Conservation (phyloP, 192 early-diverging fungal genomes). For the Lobosporangium transversale region DNA sequence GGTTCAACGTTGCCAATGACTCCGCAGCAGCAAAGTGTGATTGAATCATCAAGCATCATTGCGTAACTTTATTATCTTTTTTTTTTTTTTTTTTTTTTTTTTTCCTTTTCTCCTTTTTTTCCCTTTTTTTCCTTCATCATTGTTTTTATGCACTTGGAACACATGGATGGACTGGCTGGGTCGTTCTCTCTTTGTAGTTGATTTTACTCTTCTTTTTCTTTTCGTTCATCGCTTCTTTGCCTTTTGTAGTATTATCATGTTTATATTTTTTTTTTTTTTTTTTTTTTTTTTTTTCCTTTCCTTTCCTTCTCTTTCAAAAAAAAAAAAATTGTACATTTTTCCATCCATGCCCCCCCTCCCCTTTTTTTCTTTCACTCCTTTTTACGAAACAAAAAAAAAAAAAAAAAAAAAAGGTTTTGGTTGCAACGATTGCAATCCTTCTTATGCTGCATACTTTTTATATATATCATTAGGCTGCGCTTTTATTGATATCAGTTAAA, state of each 20-base stretch:
- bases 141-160: background rate
- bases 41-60: constrained; percentile 34
- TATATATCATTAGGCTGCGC: too few species aligned
- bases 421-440: too few species aligned
- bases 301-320: background rate
- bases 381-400: too few species aligned
- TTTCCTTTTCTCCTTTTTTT: background rate
- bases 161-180: too few species aligned
- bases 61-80: constrained; percentile 5
- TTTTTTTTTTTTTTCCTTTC: background rate
- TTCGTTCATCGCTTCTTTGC: background rate
- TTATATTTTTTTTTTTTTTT: background rate
- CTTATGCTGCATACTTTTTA: background rate
- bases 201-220: background rate
- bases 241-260: constrained; percentile 6
- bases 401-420: too few species aligned
- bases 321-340: background rate
- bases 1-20: constrained; percentile 42
- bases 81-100: background rate
- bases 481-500: too few species aligned
- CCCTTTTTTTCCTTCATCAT: background rate
- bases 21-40: constrained; percentile 38
- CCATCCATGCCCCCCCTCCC: too few species aligned
- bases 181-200: too few species aligned
- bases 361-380: background rate